Conservation (phyloP, 2,329 filamentous ascomycete species). For the Alternaria panax region DNA sequence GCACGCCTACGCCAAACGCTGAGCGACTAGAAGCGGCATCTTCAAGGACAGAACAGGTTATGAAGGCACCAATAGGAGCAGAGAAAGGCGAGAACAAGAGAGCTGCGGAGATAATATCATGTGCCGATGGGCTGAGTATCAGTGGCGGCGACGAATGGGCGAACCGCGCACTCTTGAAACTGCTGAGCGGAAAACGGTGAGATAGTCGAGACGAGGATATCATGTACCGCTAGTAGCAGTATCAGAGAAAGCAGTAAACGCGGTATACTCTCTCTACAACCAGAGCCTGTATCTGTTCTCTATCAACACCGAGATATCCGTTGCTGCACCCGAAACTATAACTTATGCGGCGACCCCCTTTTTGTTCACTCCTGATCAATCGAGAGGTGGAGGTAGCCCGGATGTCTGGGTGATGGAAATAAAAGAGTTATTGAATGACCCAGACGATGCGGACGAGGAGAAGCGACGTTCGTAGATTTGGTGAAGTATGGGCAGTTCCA, state of each 20-base stretch:
- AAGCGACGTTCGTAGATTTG: background rate
- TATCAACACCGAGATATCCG: background rate
- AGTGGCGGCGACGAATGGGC: too few relatives aligned
- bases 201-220: too few relatives aligned
- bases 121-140: too few relatives aligned
- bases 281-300: background rate
- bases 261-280: background rate
- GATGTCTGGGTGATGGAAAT: background rate
- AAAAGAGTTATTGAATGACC: background rate
- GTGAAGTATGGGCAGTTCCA: background rate
- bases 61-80: too few relatives aligned
- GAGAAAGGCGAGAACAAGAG: too few relatives aligned
- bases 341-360: background rate
- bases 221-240: too few relatives aligned
- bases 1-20: background rate
- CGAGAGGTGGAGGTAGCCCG: background rate
- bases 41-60: background rate
- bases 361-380: background rate
- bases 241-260: too few relatives aligned
- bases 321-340: background rate
- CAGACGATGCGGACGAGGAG: background rate
- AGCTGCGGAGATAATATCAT: too few relatives aligned
- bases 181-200: too few relatives aligned
- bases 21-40: background rate
- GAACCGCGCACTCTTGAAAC: too few relatives aligned